Percentiles rank a stretch among this genome's conserved stretches.
Conservation (phyloP, 345 rosid species). For the Raphanus sativus region DNA sequence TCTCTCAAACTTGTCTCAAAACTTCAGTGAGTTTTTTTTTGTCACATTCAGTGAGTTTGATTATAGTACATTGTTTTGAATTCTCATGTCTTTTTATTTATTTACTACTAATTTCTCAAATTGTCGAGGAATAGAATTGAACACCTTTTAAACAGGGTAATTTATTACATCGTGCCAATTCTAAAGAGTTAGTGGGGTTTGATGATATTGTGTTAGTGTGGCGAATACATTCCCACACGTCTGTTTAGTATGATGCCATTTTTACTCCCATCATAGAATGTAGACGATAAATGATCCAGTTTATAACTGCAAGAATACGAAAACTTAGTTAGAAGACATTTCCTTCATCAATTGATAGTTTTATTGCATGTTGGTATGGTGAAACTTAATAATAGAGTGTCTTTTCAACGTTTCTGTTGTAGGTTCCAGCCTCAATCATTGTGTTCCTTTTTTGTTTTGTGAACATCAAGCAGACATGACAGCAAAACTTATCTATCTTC, state of each 20-base stretch:
- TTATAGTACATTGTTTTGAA: constrained; percentile 2
- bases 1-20: constrained; percentile 1
- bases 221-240: constrained; percentile 1
- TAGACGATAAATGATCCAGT: constrained; percentile 7
- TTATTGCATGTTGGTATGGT: constrained; percentile 11
- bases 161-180: constrained; percentile 5
- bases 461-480: constrained; percentile 3
- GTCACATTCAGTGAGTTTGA: not conserved
- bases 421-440: constrained; percentile 7
- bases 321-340: not conserved
- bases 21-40: not conserved
- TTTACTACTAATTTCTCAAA: not conserved
- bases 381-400: constrained; percentile 12
- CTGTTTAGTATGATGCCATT: constrained; percentile 8
- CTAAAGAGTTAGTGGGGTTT: constrained; percentile 9
- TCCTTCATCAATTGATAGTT: not conserved
- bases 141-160: not conserved
- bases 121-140: not conserved
- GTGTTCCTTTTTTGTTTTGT: constrained; percentile 5
- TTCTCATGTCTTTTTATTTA: not conserved
- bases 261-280: constrained; percentile 2
- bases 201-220: not conserved
- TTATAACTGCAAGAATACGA: not conserved
- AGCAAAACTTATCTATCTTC: constrained; percentile 8
- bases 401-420: not conserved